Conservation (phyloP, 2,329 filamentous ascomycete genomes). For the Exophiala spinifera region DNA sequence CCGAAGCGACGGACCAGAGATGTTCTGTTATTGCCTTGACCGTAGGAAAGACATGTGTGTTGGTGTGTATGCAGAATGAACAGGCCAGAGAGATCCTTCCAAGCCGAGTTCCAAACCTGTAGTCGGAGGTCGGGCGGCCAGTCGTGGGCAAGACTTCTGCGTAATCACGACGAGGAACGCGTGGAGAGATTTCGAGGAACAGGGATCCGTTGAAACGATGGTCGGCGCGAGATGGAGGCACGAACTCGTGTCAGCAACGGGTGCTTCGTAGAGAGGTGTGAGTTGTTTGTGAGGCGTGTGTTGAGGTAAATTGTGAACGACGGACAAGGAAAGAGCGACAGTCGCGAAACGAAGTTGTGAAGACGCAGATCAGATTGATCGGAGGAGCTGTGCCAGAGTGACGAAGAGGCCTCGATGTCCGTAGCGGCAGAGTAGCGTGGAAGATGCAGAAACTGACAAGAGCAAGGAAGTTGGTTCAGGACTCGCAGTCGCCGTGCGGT, state of each 20-base stretch:
- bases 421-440: conserved; percentile 1
- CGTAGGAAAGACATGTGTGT: conserved; percentile 23
- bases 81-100: background rate
- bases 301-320: conserved; percentile 15
- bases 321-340: conserved; percentile 29
- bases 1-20: conserved; percentile 21
- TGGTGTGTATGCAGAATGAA: background rate
- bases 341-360: conserved; percentile 16
- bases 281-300: background rate
- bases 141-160: conserved; percentile 7
- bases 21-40: conserved; percentile 18
- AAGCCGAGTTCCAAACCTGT: conserved; percentile 15
- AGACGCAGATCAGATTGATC: conserved; percentile 12
- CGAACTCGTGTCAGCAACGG: conserved; percentile 7
- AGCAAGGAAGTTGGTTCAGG: too few relatives aligned
- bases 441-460: background rate
- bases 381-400: conserved; percentile 4
- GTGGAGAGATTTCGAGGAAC: conserved; percentile 5
- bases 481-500: too few relatives aligned
- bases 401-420: conserved; percentile 13
- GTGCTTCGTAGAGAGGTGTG: background rate
- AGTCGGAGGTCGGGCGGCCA: conserved; percentile 8
- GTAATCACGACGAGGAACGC: conserved; percentile 16
- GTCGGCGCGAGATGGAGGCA: background rate
- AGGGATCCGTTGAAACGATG: conserved; percentile 22